Evolutionary conservation across 2,329 filamentous ascomycete genomes (phyloP).

Genomic region (Aspergillus thermomutatus): DNA sequence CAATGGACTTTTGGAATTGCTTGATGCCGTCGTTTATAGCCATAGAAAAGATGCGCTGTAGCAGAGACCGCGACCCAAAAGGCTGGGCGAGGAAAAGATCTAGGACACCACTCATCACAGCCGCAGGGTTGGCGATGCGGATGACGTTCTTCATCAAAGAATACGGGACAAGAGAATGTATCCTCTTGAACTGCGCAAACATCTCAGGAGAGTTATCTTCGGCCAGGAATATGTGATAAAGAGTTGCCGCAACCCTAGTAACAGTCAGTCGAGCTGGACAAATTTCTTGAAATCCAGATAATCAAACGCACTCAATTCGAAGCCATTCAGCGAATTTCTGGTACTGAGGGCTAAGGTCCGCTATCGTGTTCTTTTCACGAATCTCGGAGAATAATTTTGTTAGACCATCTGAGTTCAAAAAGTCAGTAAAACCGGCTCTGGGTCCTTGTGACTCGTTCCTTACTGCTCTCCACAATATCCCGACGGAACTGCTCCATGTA

Average conservation of each 20-base stretch:
- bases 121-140: conserved; percentile 89
- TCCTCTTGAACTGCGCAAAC: conserved; percentile 89
- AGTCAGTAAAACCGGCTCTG: conserved; percentile 29
- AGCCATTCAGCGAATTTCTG: conserved; percentile 98
- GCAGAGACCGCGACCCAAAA: conserved; percentile 81
- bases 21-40: conserved; percentile 88
- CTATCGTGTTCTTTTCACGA: conserved; percentile 80
- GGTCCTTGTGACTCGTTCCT: conserved; percentile 28
- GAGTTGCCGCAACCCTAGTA: conserved; percentile 74
- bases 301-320: conserved; percentile 68
- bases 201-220: conserved; percentile 97
- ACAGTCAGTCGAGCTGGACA: conserved; percentile 8
- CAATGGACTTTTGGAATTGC: conserved; percentile 81
- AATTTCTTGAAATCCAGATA: neutral
- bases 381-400: conserved; percentile 93
- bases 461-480: conserved; percentile 69
- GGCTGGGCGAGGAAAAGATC: conserved; percentile 96
- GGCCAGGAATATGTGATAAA: conserved; percentile 95
- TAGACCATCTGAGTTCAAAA: conserved; percentile 62
- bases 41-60: conserved; percentile 92
- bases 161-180: conserved; percentile 93
- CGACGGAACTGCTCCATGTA: conserved; percentile 86
- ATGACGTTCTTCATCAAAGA: conserved; percentile 94
- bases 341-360: conserved; percentile 88
- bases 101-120: conserved; percentile 92